A percentile compares a stretch with the other conserved stretches of the same genome.
Conservation (phyloP, 2,329 filamentous ascomycete species). For the Aspergillus ibericus region DNA sequence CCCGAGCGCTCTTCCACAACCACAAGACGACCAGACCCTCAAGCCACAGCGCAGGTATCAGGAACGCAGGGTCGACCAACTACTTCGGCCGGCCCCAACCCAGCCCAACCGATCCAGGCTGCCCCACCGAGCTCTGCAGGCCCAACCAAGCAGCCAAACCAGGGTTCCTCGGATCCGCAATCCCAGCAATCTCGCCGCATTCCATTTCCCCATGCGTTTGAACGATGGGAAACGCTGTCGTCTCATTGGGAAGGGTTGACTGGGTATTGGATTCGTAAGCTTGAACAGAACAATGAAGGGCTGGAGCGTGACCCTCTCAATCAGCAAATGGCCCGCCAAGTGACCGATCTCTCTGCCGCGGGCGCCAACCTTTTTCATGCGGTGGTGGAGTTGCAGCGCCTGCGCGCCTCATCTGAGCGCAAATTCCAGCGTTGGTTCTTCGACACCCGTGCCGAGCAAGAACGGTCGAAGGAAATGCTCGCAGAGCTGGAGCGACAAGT, state of each 20-base stretch:
- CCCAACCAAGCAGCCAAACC: slow-evolving; percentile 26
- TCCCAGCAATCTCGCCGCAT: slow-evolving; percentile 51
- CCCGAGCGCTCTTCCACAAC: slow-evolving; percentile 9
- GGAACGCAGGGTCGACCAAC: slow-evolving; percentile 13
- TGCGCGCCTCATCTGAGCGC: slow-evolving; percentile 90
- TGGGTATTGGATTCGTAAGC: slow-evolving; percentile 91
- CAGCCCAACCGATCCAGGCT: slow-evolving; percentile 21
- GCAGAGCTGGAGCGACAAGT: slow-evolving; percentile 75
- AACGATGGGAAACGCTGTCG: slow-evolving; percentile 94
- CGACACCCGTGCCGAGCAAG: slow-evolving; percentile 84
- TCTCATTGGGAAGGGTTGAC: slow-evolving; percentile 98
- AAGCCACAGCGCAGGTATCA: slow-evolving; percentile 11
- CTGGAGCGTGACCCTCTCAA: slow-evolving; percentile 79
- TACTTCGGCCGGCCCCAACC: slow-evolving; percentile 15
- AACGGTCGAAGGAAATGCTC: slow-evolving; percentile 78
- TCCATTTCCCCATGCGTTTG: slow-evolving; percentile 92
- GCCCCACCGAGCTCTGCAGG: slow-evolving; percentile 18
- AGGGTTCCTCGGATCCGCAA: slow-evolving; percentile 30
- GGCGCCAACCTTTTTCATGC: slow-evolving; percentile 97
- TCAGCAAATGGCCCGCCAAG: slow-evolving; percentile 86
- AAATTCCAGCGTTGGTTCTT: slow-evolving; percentile 99
- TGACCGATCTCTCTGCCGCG: slow-evolving; percentile 94
- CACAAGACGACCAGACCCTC: slow-evolving; percentile 21
- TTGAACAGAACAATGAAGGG: slow-evolving; percentile 88
- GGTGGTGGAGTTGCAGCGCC: slow-evolving; percentile 89